Evolutionary conservation across 768 basidiomycete species (phyloP), one percentile per base, ranked within the genome.

Genomic region (Tylopilus vinaceipallidus): DNA sequence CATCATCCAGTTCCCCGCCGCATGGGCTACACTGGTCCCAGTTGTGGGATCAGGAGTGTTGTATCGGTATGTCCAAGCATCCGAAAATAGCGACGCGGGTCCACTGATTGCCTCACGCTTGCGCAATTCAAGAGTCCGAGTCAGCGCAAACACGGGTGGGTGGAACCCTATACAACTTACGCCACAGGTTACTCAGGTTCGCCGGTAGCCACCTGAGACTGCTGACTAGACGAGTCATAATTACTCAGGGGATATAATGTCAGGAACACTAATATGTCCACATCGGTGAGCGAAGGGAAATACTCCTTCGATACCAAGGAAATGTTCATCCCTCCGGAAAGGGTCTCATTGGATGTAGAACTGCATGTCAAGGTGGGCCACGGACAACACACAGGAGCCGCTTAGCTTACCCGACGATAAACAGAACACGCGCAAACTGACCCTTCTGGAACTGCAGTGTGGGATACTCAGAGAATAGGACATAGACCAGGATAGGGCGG

Each of bases 1-100:
- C 82, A 84, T 79, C 80, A 82, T 83, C 78, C 79, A 83, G 56
- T 84, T 83, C 60, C 82, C 83, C 1, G 83, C 73, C 7, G 82
- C 75, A 53, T 83, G 82, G 2, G 45, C 62, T 2, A 79, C 76
- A 9, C 43, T 66, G 16, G 67, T 66, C 14, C 66, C 66, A 4
- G 54, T 52, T 0, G 77, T 76, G 7, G 77, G 77, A 45, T 80
- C 76, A 4, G 71, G 66, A 50, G 83, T 78, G 61, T 83, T 83
- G 62, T 82, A 83, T 23, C 81, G 73, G 56, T 83, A 83, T 12
- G 77, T 78, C 73, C 73, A 84, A 3, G 76, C 64, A 14, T 66
- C 64, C 14, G 58, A 64, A 33, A 20, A 52, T 17, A 63, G 47
- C 1, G 75, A 67, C 12, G 72, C 75, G 4, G 73, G 68, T 2